These are phyloP conservation scores for Asterella californica DNA, from an alignment of 225 moss, liverwort and hornwort species.

Conservation along the genomic window DNA sequence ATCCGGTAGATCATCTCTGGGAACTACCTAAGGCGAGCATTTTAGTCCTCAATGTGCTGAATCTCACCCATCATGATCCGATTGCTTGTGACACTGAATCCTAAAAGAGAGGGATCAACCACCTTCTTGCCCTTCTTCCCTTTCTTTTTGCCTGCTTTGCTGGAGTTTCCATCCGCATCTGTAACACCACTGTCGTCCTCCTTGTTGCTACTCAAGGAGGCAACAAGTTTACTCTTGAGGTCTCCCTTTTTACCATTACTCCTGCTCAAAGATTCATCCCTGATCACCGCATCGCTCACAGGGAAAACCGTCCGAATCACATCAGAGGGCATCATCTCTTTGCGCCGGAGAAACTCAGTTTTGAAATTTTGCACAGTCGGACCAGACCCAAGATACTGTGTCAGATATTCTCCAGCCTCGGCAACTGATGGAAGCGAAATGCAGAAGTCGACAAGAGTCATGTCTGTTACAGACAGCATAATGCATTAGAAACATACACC, in stretches of 20 bases:
- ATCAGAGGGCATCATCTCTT: slow-evolving; percentile 69
- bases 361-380: slow-evolving; percentile 62
- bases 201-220: slow-evolving; percentile 21
- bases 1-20: not conserved
- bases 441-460: slow-evolving; percentile 85
- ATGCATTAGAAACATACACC: not conserved
- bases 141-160: slow-evolving; percentile 61
- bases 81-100: slow-evolving; percentile 94
- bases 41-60: slow-evolving; percentile 95
- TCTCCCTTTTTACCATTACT: slow-evolving; percentile 70
- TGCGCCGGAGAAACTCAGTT: slow-evolving; percentile 75
- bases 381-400: slow-evolving; percentile 53
- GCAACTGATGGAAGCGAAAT: slow-evolving; percentile 66
- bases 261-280: slow-evolving; percentile 33
- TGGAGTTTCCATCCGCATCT: slow-evolving; percentile 34
- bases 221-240: slow-evolving; percentile 34
- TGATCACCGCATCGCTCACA: slow-evolving; percentile 60
- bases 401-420: slow-evolving; percentile 79
- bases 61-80: slow-evolving; percentile 99
- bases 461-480: slow-evolving; percentile 43
- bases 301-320: slow-evolving; percentile 57
- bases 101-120: slow-evolving; percentile 84
- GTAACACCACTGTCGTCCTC: slow-evolving; percentile 36
- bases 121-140: slow-evolving; percentile 95
- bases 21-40: not conserved